Conservation (phyloP, 371 early-diverging fungal genomes). For the Mucor indicus region DNA sequence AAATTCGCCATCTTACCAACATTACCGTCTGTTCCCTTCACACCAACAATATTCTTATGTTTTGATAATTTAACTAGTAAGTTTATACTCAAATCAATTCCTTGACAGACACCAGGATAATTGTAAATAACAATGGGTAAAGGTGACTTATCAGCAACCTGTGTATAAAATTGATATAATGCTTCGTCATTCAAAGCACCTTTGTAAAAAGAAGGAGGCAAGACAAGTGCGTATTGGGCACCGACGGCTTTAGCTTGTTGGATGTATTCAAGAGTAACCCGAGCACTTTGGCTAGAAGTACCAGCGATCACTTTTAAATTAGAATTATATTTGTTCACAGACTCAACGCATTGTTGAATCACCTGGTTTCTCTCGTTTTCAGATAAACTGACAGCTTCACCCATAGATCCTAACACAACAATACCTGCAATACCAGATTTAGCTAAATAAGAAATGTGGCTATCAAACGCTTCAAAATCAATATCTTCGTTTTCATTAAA, state of each 20-base stretch:
- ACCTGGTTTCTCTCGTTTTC: conserved; percentile 34
- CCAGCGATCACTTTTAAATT: conserved; percentile 36
- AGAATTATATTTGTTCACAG: conserved; percentile 29
- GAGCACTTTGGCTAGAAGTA: conserved; percentile 35
- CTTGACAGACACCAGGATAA: conserved; percentile 50
- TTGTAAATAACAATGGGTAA: conserved; percentile 47
- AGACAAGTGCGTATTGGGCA: conserved; percentile 31
- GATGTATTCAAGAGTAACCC: conserved; percentile 27
- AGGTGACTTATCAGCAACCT: conserved; percentile 41
- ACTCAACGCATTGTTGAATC: conserved; percentile 22
- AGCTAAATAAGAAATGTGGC: conserved; percentile 33
- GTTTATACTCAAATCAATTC: conserved; percentile 32
- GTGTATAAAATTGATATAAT: conserved; percentile 24
- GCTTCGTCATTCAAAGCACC: conserved; percentile 29
- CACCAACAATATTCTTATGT: conserved; percentile 42
- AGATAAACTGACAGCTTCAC: conserved; percentile 42
- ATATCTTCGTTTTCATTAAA: conserved; percentile 45
- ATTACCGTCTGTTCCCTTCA: conserved; percentile 51
- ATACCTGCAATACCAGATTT: conserved; percentile 44
- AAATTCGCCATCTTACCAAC: conserved; percentile 47
- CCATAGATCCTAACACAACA: conserved; percentile 46
- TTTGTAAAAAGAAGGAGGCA: conserved; percentile 46
- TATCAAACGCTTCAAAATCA: conserved; percentile 37
- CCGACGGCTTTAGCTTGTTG: conserved; percentile 36
- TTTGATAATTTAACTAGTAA: conserved; percentile 29